phyloP scores from a whole-genome alignment of 371 early-diverging fungal species.

The Rhizopus delemar region DNA sequence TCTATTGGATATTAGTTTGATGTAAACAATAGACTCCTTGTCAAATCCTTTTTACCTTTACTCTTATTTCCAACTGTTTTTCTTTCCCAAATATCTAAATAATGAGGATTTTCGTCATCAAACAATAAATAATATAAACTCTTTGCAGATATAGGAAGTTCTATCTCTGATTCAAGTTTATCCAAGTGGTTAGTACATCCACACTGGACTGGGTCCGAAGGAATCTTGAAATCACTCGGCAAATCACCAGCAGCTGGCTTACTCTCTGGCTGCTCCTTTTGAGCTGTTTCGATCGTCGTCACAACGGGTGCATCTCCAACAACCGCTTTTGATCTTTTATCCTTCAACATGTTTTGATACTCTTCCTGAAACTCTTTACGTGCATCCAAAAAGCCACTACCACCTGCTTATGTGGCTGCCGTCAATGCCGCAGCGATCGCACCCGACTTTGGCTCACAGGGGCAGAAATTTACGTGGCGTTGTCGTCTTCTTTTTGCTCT shows the following conservation, averaged over 20 bases:
- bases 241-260: constrained; percentile 28
- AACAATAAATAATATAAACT: constrained; percentile 62
- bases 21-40: too few relatives aligned
- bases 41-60: constrained; percentile 37
- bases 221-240: constrained; percentile 48
- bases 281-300: too few relatives aligned
- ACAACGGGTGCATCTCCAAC: neutral
- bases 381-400: constrained; percentile 41
- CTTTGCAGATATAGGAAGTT: constrained; percentile 63
- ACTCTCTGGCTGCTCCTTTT: constrained; percentile 1
- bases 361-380: constrained; percentile 21
- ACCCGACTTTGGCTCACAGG: constrained; percentile 41
- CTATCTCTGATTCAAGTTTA: constrained; percentile 57
- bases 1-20: constrained; percentile 20
- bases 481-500: constrained; percentile 31
- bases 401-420: constrained; percentile 52
- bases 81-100: constrained; percentile 47
- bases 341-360: constrained; percentile 11
- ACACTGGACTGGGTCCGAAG: constrained; percentile 56
- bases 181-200: constrained; percentile 72
- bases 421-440: constrained; percentile 54
- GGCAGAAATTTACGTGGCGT: constrained; percentile 37
- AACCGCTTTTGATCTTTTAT: constrained; percentile 14
- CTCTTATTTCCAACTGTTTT: constrained; percentile 50
- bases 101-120: constrained; percentile 29